Base-by-base conservation (phyloP, 1,139 yeast species). In the Pichia sp. region DNA sequence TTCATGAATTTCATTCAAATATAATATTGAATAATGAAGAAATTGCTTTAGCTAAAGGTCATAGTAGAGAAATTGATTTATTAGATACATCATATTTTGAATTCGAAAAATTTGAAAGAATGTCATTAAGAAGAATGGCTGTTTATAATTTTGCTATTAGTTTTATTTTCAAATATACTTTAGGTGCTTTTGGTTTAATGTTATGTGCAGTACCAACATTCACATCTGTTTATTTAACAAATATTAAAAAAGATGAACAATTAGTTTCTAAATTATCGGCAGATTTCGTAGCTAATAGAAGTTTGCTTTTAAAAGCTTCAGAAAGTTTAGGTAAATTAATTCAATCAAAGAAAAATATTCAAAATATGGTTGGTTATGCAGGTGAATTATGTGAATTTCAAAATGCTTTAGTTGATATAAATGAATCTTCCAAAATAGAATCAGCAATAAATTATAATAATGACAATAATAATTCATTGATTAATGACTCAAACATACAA, bases 151-250 rank as follows among this genome's bases (percentile, higher is more conserved):
- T 74, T 61, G 89, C 84, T 37, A 90, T 82, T 61, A 86, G 78
- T 46, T 90, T 89, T 59, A 81, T 87, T 51, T 92, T 90, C 50
- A 90, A 90, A 63, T 90, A 90, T 64, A 78, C 89, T 46, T 85
- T 97, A 94, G 97, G 97, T 50, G 97, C 96, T 3, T 87, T 94
- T 38, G 97, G 97, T 6, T 73, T 90, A 51, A 79, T 82, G 0
- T 71, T 90, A 43, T 90, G 97, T 67, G 82, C 96, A 1, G 82
- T 92, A 4, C 97, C 97, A 3, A 87, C 89, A 1, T 90, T 90
- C 59, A 78, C 86, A 54, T 74, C 75, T 50, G 79, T 80, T 48
- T 79, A 79, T 53, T 55, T 71, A 46, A 74, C 75, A 23, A 47
- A 52, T 31, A 57, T 53, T 36, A 65, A 69, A 42, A 65, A 68